Conservation (phyloP, 768 basidiomycete genomes). For the Phaeotremella skinneri region DNA sequence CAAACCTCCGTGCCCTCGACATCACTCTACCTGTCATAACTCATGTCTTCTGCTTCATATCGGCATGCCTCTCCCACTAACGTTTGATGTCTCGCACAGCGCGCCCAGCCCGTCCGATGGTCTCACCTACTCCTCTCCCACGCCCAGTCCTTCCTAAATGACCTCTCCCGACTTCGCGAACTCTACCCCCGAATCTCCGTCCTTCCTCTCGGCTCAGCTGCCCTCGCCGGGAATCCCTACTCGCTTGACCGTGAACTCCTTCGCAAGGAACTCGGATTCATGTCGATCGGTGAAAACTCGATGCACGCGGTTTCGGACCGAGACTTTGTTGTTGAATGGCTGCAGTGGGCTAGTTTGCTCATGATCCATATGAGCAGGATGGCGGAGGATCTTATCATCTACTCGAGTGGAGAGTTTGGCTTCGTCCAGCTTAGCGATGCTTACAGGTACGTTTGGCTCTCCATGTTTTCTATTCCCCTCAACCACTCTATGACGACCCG, state of each 20-base stretch:
- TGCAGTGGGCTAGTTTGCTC: conserved; percentile 91
- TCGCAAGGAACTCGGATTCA: conserved; percentile 82
- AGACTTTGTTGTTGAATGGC: conserved; percentile 93
- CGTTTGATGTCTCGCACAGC: conserved; percentile 56
- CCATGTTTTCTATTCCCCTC: not conserved
- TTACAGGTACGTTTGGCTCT: conserved; percentile 68
- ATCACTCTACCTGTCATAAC: no score
- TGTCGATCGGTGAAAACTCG: conserved; percentile 87
- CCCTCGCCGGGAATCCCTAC: conserved; percentile 96
- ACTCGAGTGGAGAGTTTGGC: conserved; percentile 95
- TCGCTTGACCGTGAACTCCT: conserved; percentile 89
- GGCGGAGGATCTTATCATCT: conserved; percentile 94
- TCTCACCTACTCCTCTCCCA: conserved; percentile 94
- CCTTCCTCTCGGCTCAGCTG: conserved; percentile 88
- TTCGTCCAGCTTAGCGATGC: conserved; percentile 96
- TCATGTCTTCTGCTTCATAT: no score
- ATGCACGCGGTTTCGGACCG: conserved; percentile 95
- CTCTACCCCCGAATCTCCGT: conserved; percentile 86
- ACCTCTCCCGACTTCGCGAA: conserved; percentile 79
- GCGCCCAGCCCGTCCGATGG: conserved; percentile 98
- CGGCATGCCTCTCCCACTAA: no score
- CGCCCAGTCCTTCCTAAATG: conserved; percentile 85
- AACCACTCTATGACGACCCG: not conserved
- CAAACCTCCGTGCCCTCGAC: not conserved
- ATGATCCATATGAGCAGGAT: conserved; percentile 92